These are phyloP conservation scores for Metrosideros polymorpha DNA, from an alignment of 441 rosid species.

Conservation along the genomic window DNA sequence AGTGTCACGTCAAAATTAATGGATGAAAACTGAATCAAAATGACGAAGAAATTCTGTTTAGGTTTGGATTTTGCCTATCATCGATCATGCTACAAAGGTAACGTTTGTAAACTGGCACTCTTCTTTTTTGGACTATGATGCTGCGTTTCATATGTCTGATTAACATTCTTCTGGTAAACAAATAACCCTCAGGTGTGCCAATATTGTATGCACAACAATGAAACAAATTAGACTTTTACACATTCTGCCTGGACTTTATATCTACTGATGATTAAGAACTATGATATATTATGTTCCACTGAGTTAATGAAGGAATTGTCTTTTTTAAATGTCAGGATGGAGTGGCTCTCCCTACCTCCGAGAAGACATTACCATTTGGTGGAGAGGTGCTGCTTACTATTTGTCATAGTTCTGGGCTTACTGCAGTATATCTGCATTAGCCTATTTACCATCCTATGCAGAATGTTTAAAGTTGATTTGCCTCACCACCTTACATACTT, in stretches of 20 bases:
- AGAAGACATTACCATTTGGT: slow-evolving; percentile 90
- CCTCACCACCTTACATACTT: neutral
- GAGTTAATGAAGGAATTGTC: neutral
- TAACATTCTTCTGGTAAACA: neutral
- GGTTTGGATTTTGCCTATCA: neutral
- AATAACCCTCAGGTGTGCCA: neutral
- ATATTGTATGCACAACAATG: neutral
- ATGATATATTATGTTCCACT: neutral
- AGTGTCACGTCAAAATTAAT: neutral
- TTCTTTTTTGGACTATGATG: neutral
- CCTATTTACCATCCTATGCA: neutral
- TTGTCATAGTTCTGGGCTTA: slow-evolving; percentile 4
- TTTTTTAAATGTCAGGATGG: slow-evolving; percentile 66
- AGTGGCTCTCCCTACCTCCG: slow-evolving; percentile 86
- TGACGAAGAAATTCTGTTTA: neutral
- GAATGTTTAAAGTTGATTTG: neutral
- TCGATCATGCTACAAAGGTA: neutral
- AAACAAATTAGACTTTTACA: neutral
- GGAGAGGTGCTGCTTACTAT: slow-evolving; percentile 62
- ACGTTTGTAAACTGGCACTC: neutral
- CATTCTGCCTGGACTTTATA: neutral
- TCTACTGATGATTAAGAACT: neutral
- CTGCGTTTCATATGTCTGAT: neutral
- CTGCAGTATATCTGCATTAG: neutral
- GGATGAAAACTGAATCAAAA: neutral